A percentile compares a stretch with the other conserved stretches of the same genome.
Conservation (phyloP, 371 early-diverging fungal species). For the Haplosporangium sp. region DNA sequence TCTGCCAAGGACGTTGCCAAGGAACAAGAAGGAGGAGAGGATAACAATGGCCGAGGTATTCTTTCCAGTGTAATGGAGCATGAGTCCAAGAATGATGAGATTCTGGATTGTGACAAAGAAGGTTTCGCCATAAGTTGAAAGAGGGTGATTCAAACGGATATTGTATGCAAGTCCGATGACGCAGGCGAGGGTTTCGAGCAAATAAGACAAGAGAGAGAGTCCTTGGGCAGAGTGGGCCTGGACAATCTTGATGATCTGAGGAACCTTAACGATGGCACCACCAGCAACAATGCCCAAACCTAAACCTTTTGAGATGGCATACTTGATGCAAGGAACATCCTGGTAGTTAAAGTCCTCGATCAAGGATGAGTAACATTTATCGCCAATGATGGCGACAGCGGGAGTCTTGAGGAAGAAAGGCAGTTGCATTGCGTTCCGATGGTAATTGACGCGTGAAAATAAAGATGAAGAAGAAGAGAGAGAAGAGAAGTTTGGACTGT, state of each 20-base stretch:
- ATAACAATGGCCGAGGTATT: constrained; percentile 45
- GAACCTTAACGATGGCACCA: constrained; percentile 93
- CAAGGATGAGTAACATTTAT: constrained; percentile 74
- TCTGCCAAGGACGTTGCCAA: constrained; percentile 44
- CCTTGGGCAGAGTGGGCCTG: constrained; percentile 81
- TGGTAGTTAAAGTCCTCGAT: constrained; percentile 75
- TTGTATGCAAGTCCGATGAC: constrained; percentile 89
- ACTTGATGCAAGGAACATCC: constrained; percentile 82
- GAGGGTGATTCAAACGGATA: constrained; percentile 82
- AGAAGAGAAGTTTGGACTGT: not conserved
- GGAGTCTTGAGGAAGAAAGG: constrained; percentile 66
- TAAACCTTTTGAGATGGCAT: constrained; percentile 87
- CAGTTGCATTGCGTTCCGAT: constrained; percentile 45
- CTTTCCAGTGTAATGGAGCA: constrained; percentile 70
- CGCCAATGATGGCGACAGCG: constrained; percentile 73
- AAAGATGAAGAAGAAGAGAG: constrained; percentile 1
- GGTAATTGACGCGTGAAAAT: not conserved
- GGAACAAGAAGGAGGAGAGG: constrained; percentile 38
- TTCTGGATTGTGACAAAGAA: constrained; percentile 86
- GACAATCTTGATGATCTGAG: constrained; percentile 94
- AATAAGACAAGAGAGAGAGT: constrained; percentile 80
- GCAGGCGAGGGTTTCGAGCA: constrained; percentile 87
- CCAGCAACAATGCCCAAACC: constrained; percentile 93
- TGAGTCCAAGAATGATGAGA: constrained; percentile 78
- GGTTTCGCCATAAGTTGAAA: constrained; percentile 94